phyloP scores from a whole-genome alignment of 768 basidiomycete species.

The Lactifluus subvellereus region DNA sequence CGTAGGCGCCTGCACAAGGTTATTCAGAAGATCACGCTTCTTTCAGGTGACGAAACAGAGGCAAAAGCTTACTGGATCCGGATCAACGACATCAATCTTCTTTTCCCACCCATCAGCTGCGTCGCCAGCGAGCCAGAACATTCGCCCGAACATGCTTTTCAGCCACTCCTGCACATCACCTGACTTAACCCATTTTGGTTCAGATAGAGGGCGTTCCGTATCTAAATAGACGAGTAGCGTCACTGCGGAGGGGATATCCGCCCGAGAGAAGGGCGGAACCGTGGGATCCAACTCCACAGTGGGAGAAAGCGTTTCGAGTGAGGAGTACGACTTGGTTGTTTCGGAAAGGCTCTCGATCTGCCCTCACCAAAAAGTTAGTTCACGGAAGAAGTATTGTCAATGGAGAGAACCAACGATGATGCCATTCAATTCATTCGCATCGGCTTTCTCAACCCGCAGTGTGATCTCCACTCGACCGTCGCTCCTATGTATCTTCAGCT shows the following conservation, averaged over 20 bases:
- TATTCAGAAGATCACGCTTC: slow-evolving; percentile 12
- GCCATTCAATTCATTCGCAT: slow-evolving; percentile 57
- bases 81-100: slow-evolving; percentile 87
- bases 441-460: slow-evolving; percentile 53
- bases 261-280: slow-evolving; percentile 67
- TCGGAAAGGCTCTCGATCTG: slow-evolving; percentile 76
- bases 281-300: slow-evolving; percentile 49
- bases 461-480: slow-evolving; percentile 83
- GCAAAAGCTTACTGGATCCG: slow-evolving; percentile 72
- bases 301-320: slow-evolving; percentile 45
- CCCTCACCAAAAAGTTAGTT: slow-evolving; percentile 10
- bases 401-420: slow-evolving; percentile 53
- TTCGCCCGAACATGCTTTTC: slow-evolving; percentile 78
- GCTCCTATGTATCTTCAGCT: slow-evolving; percentile 70
- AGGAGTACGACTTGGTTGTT: slow-evolving; percentile 60
- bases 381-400: background rate
- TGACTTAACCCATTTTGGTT: slow-evolving; percentile 95
- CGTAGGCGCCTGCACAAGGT: slow-evolving; percentile 66
- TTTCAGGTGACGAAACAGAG: background rate
- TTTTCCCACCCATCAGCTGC: slow-evolving; percentile 91
- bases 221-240: slow-evolving; percentile 79
- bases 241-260: slow-evolving; percentile 46
- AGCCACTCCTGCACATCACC: slow-evolving; percentile 95
- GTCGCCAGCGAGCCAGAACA: slow-evolving; percentile 81
- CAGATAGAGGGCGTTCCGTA: slow-evolving; percentile 80